Percentiles rank a stretch among this genome's conserved stretches.
Evolutionary conservation across 2,329 filamentous ascomycete genomes (phyloP).

Genomic region (Claviceps citrina): DNA sequence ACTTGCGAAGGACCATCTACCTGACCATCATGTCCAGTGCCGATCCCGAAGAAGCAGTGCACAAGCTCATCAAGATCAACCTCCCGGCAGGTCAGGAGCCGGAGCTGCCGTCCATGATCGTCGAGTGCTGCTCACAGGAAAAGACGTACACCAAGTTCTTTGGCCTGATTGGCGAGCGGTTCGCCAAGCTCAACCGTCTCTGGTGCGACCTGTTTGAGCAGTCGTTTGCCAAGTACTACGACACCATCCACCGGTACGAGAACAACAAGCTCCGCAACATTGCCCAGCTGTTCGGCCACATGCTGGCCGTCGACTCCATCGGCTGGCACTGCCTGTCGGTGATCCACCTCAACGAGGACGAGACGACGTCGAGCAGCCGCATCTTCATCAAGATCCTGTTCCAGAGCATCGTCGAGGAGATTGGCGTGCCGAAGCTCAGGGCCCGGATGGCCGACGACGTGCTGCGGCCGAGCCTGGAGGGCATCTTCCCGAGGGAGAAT

Average conservation of each 20-base stretch:
- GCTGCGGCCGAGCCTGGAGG: constrained; percentile 62
- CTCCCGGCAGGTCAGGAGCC: constrained; percentile 74
- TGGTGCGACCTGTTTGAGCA: constrained; percentile 91
- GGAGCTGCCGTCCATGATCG: constrained; percentile 89
- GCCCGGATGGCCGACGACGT: constrained; percentile 63
- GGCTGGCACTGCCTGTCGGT: constrained; percentile 80
- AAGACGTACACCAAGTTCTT: constrained; percentile 97
- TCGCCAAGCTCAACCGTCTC: constrained; percentile 87
- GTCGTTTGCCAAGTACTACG: constrained; percentile 83
- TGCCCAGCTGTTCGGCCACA: constrained; percentile 83
- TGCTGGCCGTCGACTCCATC: constrained; percentile 75
- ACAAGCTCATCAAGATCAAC: constrained; percentile 92
- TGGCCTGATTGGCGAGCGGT: constrained; percentile 82
- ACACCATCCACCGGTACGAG: constrained; percentile 93
- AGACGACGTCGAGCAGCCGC: constrained; percentile 88
- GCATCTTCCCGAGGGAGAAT: constrained; percentile 80
- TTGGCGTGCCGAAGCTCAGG: constrained; percentile 69
- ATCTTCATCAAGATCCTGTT: constrained; percentile 98
- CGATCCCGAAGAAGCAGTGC: constrained; percentile 89
- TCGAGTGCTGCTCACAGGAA: constrained; percentile 93
- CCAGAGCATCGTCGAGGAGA: constrained; percentile 74
- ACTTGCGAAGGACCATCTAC: constrained; percentile 85
- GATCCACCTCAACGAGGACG: constrained; percentile 86
- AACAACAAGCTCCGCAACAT: constrained; percentile 92
- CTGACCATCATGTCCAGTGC: constrained; percentile 94